Base-by-base conservation (phyloP, 1,139 yeast genomes). In the Geotrichum aggregatum region DNA sequence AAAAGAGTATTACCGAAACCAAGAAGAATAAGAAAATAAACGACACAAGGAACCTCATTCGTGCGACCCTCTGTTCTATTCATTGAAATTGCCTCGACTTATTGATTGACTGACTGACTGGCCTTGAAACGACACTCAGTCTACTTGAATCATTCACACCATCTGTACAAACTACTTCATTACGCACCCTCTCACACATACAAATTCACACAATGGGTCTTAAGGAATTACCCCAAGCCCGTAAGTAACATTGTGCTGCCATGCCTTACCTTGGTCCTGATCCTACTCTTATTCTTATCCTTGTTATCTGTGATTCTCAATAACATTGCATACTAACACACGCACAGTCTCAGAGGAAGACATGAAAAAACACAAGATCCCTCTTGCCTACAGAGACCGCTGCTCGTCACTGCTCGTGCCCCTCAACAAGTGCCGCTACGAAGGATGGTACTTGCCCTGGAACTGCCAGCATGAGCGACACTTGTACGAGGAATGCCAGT, bases 401-500 rank as follows among this genome's bases (percentile, higher is more conserved):
- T 87, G 96, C 70, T 94, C 95, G 3, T 77, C 83, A 31, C 75
- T 87, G 64, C 77, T 84, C 64, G 85, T 80, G 24, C 84, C 95
- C 19, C 68, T 80, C 54, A 78, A 78, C 67, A 76, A 77, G 61
- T 80, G 85, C 65, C 77, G 84, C 56, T 69, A 72, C 51, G 82
- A 79, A 58, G 75, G 77, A 14, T 70, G 72, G 64, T 80, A 71
- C 60, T 58, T 79, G 65, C 85, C 85, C 30, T 80, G 84, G 84
- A 82, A 80, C 64, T 87, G 96, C 71, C 77, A 78, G 58, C 85
- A 83, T 60, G 89, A 84, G 71, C 81, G 89, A 69, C 95, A 87
- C 62, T 79, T 81, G 43, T 87, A 91, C 77, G 95, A 87, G 71
- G 87, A 85, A 65, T 87, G 95, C 70, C 87, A 87, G 70, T 85